These are phyloP conservation scores for Caloboletus inedulis DNA, from an alignment of 1,284 basidiomycete genomes.

Conservation along the genomic window DNA sequence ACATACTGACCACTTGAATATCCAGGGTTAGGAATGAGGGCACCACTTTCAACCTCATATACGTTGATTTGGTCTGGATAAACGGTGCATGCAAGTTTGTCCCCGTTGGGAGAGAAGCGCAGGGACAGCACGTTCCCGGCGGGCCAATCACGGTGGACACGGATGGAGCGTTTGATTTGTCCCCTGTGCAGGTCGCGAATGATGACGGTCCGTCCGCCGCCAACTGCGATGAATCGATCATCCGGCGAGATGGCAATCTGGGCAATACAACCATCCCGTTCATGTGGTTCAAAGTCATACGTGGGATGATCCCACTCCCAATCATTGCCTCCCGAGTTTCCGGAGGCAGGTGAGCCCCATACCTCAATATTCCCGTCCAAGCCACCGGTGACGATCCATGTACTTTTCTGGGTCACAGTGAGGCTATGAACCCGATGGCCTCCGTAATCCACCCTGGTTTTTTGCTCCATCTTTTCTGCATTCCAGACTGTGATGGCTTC, in stretches of 20 bases:
- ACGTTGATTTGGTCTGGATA: not conserved
- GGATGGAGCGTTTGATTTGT: not conserved
- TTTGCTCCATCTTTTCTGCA: not conserved
- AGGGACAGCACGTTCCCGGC: not conserved
- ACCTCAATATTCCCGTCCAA: not conserved
- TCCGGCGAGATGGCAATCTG: not conserved
- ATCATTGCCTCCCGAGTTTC: not conserved
- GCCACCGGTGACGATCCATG: not conserved
- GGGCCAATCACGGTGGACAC: not conserved
- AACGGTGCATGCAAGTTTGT: not conserved
- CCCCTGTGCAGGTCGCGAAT: not conserved
- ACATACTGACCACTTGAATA: not conserved
- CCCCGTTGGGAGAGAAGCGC: not conserved
- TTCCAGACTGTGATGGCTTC: not conserved
- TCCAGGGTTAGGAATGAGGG: not conserved
- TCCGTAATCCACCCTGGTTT: rapidly evolving
- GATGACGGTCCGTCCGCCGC: not conserved
- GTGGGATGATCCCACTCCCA: not conserved
- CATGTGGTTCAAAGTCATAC: not conserved
- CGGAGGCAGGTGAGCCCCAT: not conserved
- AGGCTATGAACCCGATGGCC: not conserved
- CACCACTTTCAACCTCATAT: not conserved
- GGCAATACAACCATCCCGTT: too few species aligned
- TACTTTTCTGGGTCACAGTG: not conserved
- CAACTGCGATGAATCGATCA: not conserved